Conservation (phyloP, 2,329 filamentous ascomycete genomes). For the Truncatella angustata region DNA sequence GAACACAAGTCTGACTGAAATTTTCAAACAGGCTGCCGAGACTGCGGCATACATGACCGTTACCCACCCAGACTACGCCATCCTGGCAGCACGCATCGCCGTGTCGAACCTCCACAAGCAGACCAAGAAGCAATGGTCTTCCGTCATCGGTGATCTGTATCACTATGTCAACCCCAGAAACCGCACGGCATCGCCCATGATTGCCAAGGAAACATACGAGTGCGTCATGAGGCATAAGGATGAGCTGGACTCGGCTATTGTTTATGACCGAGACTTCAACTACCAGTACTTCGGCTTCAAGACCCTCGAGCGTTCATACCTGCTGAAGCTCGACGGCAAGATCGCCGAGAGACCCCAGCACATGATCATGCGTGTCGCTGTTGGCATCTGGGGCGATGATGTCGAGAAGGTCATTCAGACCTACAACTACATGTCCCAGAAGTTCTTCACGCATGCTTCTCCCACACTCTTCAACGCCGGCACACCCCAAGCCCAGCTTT, state of each 20-base stretch:
- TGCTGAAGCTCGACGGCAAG: constrained; percentile 92
- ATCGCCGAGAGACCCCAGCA: constrained; percentile 97
- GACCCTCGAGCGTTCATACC: constrained; percentile 95
- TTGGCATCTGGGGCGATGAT: constrained; percentile 93
- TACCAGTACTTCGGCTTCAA: constrained; percentile 99
- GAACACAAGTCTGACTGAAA: constrained; percentile 18
- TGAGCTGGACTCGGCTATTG: constrained; percentile 96
- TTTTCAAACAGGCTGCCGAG: constrained; percentile 74
- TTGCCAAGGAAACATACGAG: constrained; percentile 85
- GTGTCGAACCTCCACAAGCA: constrained; percentile 99
- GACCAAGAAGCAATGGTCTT: constrained; percentile 99
- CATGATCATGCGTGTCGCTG: constrained; percentile 99
- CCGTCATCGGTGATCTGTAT: constrained; percentile 89
- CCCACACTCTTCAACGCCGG: constrained; percentile 98
- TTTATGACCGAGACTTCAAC: constrained; percentile 99
- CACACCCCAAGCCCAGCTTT: constrained; percentile 90
- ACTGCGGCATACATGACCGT: constrained; percentile 99
- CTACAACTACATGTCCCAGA: constrained; percentile 98
- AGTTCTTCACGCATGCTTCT: constrained; percentile 97
- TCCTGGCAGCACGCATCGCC: constrained; percentile 95
- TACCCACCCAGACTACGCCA: constrained; percentile 97
- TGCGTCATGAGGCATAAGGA: constrained; percentile 94
- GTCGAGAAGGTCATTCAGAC: constrained; percentile 95
- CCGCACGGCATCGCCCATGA: constrained; percentile 82
- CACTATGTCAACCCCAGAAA: constrained; percentile 97